phyloP scores from a whole-genome alignment of 495 filamentous ascomycete species.

The Neurospora sp. region DNA sequence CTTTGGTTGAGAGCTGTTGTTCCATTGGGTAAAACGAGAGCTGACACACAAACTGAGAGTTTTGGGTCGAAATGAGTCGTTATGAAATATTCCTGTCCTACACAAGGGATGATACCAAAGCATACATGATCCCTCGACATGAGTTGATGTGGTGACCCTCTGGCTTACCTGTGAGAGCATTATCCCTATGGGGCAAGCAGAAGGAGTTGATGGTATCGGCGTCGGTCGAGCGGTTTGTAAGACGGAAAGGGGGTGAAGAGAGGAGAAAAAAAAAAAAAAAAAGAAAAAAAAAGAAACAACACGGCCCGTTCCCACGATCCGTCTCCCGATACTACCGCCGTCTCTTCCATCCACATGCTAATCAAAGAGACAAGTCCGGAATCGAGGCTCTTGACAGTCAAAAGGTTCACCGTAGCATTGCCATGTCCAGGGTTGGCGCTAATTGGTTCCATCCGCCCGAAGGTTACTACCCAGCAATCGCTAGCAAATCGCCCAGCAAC shows the following conservation, averaged over 20 bases:
- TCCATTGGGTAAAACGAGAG: background rate
- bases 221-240: background rate
- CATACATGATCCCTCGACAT: background rate
- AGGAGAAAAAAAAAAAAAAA: background rate
- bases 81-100: background rate
- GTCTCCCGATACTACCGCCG: background rate
- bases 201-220: background rate
- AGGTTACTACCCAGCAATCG: constrained; percentile 2
- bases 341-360: constrained; percentile 3
- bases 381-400: background rate
- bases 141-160: background rate
- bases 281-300: background rate
- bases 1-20: background rate
- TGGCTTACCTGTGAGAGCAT: background rate
- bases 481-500: constrained; percentile 5
- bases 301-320: background rate
- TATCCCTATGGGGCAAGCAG: background rate
- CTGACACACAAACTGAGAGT: background rate
- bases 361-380: constrained; percentile 2
- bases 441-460: constrained; percentile 24
- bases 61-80: background rate
- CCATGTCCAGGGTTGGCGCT: constrained; percentile 1
- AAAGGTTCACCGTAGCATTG: background rate
- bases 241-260: background rate
- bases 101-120: background rate